These are phyloP conservation scores for Monoraphidium neglectum DNA, from an alignment of 139 green algal genomes.

Conservation along the genomic window DNA sequence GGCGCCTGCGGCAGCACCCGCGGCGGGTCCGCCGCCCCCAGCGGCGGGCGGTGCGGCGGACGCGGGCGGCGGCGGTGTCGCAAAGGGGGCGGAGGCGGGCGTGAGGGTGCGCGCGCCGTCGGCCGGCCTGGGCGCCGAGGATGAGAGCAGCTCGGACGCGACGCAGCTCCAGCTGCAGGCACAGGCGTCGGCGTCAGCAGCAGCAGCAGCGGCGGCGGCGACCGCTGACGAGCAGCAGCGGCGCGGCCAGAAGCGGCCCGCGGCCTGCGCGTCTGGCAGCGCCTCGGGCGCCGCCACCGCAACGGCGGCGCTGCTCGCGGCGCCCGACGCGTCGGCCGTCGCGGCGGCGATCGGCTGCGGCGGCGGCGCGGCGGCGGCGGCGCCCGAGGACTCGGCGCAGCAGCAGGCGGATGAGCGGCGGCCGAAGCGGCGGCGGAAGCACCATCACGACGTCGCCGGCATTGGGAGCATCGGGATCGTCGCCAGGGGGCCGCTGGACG, in stretches of 20 bases:
- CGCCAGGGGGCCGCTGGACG: slow-evolving; percentile 66
- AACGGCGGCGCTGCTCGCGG: too few relatives aligned
- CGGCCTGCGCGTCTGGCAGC: background rate
- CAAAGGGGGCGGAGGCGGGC: background rate
- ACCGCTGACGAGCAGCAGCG: background rate
- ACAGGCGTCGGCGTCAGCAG: too few relatives aligned
- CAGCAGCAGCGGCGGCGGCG: background rate
- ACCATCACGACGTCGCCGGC: slow-evolving; percentile 73
- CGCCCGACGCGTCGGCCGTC: too few relatives aligned
- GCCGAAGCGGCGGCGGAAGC: slow-evolving; percentile 61
- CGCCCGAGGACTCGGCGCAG: too few relatives aligned
- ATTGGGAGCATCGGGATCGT: slow-evolving; percentile 76
- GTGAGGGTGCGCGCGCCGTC: background rate
- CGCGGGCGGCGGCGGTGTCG: background rate
- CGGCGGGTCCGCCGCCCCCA: background rate
- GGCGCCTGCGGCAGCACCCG: background rate
- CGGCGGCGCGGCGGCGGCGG: too few relatives aligned
- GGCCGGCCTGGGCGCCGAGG: background rate
- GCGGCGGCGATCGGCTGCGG: too few relatives aligned
- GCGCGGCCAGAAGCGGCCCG: background rate
- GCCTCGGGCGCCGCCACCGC: background rate
- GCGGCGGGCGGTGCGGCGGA: background rate
- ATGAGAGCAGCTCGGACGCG: background rate
- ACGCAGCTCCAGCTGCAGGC: too few relatives aligned
- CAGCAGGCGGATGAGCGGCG: slow-evolving; percentile 41